Evolutionary conservation across 2,329 filamentous ascomycete genomes (phyloP), one percentile per base, ranked within the genome.

Genomic region (Penicillium sp.): DNA sequence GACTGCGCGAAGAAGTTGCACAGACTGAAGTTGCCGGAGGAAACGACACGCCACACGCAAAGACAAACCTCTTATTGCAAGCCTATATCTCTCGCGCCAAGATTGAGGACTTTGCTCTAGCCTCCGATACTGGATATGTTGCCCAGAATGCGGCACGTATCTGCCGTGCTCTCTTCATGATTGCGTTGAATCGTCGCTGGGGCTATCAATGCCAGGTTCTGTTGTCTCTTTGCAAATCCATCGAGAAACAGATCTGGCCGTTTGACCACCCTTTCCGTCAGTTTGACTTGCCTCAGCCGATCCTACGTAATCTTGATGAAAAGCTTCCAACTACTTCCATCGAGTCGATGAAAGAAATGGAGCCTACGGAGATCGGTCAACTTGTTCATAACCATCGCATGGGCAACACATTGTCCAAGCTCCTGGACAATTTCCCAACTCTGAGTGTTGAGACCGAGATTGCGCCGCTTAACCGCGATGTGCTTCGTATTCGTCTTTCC

Each of bases 101-200:
- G 66, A 83, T 94, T 0, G 93, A 97, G 62, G 94, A 99, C 73
- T 99, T 97, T 76, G 93, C 94, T 0, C 79, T 99, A 12, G 85
- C 89, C 1, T 97, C 95, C 21, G 94, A 99, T 72, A 88, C 90
- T 45, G 91, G 91, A 62, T 99, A 99, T 70, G 91, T 99, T 43
- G 91, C 94, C 1, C 94, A 99, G 72, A 96, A 99, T 73, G 89
- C 94, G 12, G 91, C 92, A 1, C 88, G 94, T 74, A 99, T 99
- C 57, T 97, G 93, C 70, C 84, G 95, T 61, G 91, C 95, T 2
- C 78, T 99, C 17, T 99, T 99, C 75, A 96, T 97, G 91, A 93
- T 99, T 67, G 93, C 94, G 1, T 80, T 99, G 51, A 97, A 97
- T 74, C 84, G 94, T 58, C 86, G 91, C 65, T 99, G 94, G 94